Evolutionary conservation across 768 basidiomycete genomes (phyloP).

Genomic region (Trametopsis cervina): DNA sequence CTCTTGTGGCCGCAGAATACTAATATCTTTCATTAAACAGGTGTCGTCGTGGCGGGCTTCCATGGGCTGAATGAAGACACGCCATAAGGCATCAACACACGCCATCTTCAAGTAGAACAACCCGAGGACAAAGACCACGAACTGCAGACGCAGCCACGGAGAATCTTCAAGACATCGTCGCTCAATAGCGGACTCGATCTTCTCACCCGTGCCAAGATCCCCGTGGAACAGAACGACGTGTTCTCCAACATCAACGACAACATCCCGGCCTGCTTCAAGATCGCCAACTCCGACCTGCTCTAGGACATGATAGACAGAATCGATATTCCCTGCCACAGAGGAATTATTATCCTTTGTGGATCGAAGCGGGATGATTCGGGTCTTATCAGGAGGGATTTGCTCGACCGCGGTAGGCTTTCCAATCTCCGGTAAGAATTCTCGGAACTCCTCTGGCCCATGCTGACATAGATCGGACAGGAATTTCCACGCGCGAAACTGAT

Average conservation of each 20-base stretch:
- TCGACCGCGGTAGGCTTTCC: slow-evolving; percentile 13
- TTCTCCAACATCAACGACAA: background rate
- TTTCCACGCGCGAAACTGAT: slow-evolving; percentile 17
- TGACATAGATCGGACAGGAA: slow-evolving; percentile 22
- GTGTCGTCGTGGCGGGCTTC: slow-evolving; percentile 10
- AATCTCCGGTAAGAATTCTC: slow-evolving; percentile 1
- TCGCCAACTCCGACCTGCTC: slow-evolving; percentile 14
- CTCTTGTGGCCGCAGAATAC: slow-evolving; percentile 21
- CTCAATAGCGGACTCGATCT: slow-evolving; percentile 1
- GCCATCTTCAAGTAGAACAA: slow-evolving; percentile 32
- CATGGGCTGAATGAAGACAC: slow-evolving; percentile 7
- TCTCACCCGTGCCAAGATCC: slow-evolving; percentile 16
- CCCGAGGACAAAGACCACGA: slow-evolving; percentile 27
- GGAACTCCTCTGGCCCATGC: slow-evolving; percentile 19
- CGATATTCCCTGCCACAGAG: slow-evolving; percentile 16
- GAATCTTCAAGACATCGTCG: slow-evolving; percentile 23
- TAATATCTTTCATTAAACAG: slow-evolving; percentile 12
- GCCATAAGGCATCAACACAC: slow-evolving; percentile 16
- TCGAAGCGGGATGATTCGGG: slow-evolving; percentile 12
- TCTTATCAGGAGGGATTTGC: slow-evolving; percentile 14
- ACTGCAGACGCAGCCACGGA: slow-evolving; percentile 24
- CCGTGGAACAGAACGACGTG: slow-evolving; percentile 16
- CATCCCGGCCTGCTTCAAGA: background rate
- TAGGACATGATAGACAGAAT: slow-evolving; percentile 19
- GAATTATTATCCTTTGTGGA: slow-evolving; percentile 19